phyloP scores from a whole-genome alignment of 2,329 filamentous ascomycete genomes.

The Zarea fungicola region DNA sequence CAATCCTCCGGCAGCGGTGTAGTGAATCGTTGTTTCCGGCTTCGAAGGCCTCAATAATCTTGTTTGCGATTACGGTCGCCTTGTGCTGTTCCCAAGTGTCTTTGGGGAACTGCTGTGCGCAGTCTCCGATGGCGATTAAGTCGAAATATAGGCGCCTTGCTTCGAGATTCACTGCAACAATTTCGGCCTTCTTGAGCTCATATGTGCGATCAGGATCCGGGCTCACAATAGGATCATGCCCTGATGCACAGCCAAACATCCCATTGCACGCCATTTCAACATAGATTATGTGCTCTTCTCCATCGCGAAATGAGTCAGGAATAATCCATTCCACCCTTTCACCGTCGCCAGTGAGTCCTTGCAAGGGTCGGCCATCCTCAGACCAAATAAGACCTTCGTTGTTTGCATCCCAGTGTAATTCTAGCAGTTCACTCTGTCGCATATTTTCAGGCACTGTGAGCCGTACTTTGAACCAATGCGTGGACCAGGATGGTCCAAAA shows the following conservation, averaged over 20 bases:
- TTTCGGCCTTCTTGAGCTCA: conserved; percentile 69
- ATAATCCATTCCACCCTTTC: conserved; percentile 91
- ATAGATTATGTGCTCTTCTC: conserved; percentile 83
- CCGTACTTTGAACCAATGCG: too few species aligned
- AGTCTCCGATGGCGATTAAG: conserved; percentile 94
- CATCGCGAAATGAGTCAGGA: conserved; percentile 74
- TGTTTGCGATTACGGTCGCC: conserved; percentile 75
- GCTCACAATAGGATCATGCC: conserved; percentile 77
- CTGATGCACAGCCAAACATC: conserved; percentile 92
- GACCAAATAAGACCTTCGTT: conserved; percentile 96
- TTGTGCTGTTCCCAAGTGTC: conserved; percentile 87
- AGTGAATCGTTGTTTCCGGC: conserved; percentile 74
- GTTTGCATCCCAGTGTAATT: conserved; percentile 95
- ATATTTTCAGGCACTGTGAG: too few species aligned
- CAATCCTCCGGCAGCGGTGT: conserved; percentile 73
- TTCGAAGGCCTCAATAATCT: conserved; percentile 87
- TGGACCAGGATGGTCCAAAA: too few species aligned
- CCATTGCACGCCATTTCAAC: conserved; percentile 98
- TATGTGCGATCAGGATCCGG: conserved; percentile 82
- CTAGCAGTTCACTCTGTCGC: too few species aligned
- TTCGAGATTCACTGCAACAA: conserved; percentile 82
- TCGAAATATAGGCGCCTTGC: conserved; percentile 82
- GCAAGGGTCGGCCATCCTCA: conserved; percentile 80
- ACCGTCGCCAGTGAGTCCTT: conserved; percentile 84
- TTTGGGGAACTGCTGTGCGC: conserved; percentile 81